A percentile compares a stretch with the other conserved stretches of the same genome.
phyloP scores from a whole-genome alignment of 108 stramenopile genomes.

The Poteriospumella lacustris region DNA sequence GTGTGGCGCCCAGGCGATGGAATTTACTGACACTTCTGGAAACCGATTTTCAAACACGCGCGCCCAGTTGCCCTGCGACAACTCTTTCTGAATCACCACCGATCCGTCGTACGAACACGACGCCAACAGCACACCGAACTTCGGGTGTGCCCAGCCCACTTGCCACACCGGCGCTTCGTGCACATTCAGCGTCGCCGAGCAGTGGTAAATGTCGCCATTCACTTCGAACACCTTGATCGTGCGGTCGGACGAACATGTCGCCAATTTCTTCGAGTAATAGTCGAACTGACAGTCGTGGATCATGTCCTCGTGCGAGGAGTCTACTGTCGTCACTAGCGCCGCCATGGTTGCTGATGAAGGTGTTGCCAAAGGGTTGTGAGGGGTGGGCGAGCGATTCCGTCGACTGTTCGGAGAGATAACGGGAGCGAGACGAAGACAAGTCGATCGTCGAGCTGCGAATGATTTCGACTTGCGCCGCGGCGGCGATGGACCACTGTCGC shows the following conservation, averaged over 20 bases:
- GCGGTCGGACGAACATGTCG: slow-evolving; percentile 80
- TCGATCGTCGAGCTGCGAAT: too few relatives aligned
- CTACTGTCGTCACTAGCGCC: slow-evolving; percentile 47
- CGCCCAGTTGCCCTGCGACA: slow-evolving; percentile 69
- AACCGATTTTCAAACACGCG: not conserved
- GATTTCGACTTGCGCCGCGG: too few relatives aligned
- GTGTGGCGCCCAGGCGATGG: slow-evolving; percentile 74
- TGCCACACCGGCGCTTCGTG: slow-evolving; percentile 90
- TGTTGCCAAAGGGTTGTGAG: too few relatives aligned
- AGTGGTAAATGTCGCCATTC: slow-evolving; percentile 57
- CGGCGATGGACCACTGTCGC: too few relatives aligned
- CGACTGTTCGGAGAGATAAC: too few relatives aligned
- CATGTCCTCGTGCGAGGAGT: slow-evolving; percentile 88
- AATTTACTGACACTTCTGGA: slow-evolving; percentile 61
- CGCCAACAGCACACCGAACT: slow-evolving; percentile 76
- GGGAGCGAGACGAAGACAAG: too few relatives aligned
- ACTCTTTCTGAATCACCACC: slow-evolving; percentile 76
- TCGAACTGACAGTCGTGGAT: slow-evolving; percentile 89
- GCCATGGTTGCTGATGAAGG: slow-evolving; percentile 12
- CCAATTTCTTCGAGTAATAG: slow-evolving; percentile 86
- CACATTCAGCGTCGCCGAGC: slow-evolving; percentile 68
- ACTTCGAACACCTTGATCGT: slow-evolving; percentile 87
- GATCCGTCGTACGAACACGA: slow-evolving; percentile 80
- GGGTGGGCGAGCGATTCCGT: too few relatives aligned
- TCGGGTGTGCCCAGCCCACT: slow-evolving; percentile 88